A percentile compares a stretch with the other conserved stretches of the same genome.
These are phyloP conservation scores for Hygrophoropsis aurantiaca DNA, from an alignment of 768 basidiomycete species.

Conservation along the genomic window DNA sequence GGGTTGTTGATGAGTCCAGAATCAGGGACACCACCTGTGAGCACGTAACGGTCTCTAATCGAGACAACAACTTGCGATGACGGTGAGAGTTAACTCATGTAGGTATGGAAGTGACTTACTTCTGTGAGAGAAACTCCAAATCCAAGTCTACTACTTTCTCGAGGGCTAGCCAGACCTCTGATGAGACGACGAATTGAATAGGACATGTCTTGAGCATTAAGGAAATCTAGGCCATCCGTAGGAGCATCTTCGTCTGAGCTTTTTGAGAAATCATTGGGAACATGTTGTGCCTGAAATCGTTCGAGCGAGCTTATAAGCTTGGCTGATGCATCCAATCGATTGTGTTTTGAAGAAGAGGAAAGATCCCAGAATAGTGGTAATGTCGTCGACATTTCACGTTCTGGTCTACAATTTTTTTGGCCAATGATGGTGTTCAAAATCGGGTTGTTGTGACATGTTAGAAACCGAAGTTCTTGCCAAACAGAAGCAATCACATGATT, in stretches of 20 bases:
- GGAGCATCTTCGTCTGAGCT: constrained; percentile 42
- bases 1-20: constrained; percentile 65
- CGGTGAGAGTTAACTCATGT: neutral
- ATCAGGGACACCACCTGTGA: constrained; percentile 76
- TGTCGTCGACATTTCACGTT: constrained; percentile 69
- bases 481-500: no score
- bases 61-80: constrained; percentile 67
- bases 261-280: constrained; percentile 44
- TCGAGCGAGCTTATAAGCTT: constrained; percentile 81
- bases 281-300: constrained; percentile 75
- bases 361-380: constrained; percentile 94
- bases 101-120: constrained; percentile 45
- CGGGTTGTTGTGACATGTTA: constrained; percentile 28
- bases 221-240: constrained; percentile 53
- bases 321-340: constrained; percentile 82
- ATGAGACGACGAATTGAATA: constrained; percentile 89
- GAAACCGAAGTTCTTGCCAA: neutral
- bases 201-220: constrained; percentile 88
- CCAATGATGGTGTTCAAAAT: constrained; percentile 2
- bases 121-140: constrained; percentile 96
- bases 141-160: constrained; percentile 91
- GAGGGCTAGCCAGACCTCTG: constrained; percentile 85
- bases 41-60: constrained; percentile 76
- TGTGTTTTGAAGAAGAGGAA: constrained; percentile 76
- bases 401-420: constrained; percentile 11